phyloP scores from a whole-genome alignment of 2,329 filamentous ascomycete genomes.

The Chrysoporthe cubensis region DNA sequence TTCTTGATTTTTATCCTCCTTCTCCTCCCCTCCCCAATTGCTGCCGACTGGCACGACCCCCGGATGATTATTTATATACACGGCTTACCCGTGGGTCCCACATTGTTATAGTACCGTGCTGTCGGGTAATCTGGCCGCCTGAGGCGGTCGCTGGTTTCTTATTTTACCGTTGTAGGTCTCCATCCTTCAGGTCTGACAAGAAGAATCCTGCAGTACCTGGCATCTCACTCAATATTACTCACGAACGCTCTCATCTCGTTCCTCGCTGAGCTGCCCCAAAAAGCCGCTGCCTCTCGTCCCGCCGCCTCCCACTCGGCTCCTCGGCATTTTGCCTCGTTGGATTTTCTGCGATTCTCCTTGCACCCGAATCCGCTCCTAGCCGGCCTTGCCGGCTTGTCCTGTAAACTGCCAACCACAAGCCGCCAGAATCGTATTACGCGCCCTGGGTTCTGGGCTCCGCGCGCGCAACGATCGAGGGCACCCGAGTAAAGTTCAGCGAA shows the following conservation, averaged over 20 bases:
- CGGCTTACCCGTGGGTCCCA: neutral
- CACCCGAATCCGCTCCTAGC: conserved; percentile 10
- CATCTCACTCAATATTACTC: conserved; percentile 7
- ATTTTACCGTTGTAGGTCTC: conserved; percentile 12
- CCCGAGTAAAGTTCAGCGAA: neutral
- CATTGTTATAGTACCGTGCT: neutral
- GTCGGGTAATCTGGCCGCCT: neutral
- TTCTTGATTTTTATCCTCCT: neutral
- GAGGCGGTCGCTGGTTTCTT: conserved; percentile 2
- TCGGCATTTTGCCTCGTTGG: conserved; percentile 13
- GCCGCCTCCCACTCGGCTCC: neutral
- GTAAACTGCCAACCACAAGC: neutral
- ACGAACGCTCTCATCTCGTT: neutral
- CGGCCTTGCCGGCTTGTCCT: conserved; percentile 22
- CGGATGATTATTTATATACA: neutral
- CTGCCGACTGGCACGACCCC: neutral
- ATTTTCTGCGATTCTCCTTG: conserved; percentile 6
- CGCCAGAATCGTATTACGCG: neutral
- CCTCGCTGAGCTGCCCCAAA: neutral
- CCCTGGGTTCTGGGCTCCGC: neutral
- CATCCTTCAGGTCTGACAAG: conserved; percentile 1
- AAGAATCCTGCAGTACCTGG: neutral
- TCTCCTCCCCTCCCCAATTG: too few relatives aligned
- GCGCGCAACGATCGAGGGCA: neutral
- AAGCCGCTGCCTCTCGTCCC: conserved; percentile 1